phyloP scores from a whole-genome alignment of 371 early-diverging fungal genomes.

The Blakeslea trispora region DNA sequence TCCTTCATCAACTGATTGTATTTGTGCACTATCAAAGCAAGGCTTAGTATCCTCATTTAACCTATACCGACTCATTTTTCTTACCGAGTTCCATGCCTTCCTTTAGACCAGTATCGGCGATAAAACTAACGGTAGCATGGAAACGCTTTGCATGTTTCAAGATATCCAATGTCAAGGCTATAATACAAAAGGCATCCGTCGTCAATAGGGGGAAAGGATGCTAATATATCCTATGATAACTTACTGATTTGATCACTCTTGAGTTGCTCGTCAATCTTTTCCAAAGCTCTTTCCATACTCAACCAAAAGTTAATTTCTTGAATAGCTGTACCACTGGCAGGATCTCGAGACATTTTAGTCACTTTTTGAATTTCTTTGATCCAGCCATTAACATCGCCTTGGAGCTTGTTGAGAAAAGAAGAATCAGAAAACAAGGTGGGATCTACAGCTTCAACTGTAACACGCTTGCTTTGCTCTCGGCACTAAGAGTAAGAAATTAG shows the following conservation, averaged over 20 bases:
- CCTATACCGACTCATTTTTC: neutral
- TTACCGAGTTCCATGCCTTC: slow-evolving; percentile 86
- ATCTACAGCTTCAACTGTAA: slow-evolving; percentile 77
- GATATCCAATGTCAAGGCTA: slow-evolving; percentile 89
- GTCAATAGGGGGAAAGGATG: too few relatives aligned
- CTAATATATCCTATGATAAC: slow-evolving; percentile 4
- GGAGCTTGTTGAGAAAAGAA: slow-evolving; percentile 88
- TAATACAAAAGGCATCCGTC: neutral
- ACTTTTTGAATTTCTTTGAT: slow-evolving; percentile 99
- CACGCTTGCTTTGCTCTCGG: slow-evolving; percentile 62
- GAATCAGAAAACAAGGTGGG: slow-evolving; percentile 74
- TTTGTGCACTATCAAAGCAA: slow-evolving; percentile 65
- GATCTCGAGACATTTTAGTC: slow-evolving; percentile 93
- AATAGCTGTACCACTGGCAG: slow-evolving; percentile 87
- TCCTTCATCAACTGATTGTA: slow-evolving; percentile 99
- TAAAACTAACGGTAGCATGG: slow-evolving; percentile 96
- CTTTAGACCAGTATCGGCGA: slow-evolving; percentile 97
- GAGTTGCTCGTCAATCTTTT: slow-evolving; percentile 92
- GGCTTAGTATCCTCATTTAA: neutral
- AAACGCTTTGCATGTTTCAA: slow-evolving; percentile 97
- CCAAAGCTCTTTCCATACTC: slow-evolving; percentile 92
- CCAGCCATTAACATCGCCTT: slow-evolving; percentile 97
- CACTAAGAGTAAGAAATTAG: slow-evolving; percentile 38
- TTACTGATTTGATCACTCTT: slow-evolving; percentile 88
- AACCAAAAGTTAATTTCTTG: slow-evolving; percentile 99